Percentiles rank a stretch among this genome's conserved stretches.
phyloP scores from a whole-genome alignment of 108 stramenopile genomes.

The Fistulifera pelliculosa region DNA sequence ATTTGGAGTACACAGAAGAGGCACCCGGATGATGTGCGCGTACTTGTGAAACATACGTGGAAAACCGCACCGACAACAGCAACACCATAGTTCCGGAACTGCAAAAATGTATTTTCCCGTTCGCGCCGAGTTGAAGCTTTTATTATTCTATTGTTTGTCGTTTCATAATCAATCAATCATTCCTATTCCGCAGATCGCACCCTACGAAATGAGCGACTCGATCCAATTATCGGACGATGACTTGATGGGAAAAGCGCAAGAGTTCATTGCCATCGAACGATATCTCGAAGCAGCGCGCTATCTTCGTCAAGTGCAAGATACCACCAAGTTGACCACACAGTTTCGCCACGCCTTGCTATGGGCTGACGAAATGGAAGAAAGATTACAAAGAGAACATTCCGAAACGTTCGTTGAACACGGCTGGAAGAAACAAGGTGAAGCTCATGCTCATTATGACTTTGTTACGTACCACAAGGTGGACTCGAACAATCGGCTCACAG shows the following conservation, averaged over 20 bases:
- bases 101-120: no score
- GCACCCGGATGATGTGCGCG: no score
- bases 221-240: conserved; percentile 12
- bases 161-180: no score
- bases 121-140: no score
- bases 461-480: conserved; percentile 56
- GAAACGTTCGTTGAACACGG: conserved; percentile 20
- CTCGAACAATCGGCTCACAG: conserved; percentile 25
- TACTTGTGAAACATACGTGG: no score
- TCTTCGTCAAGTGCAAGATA: conserved; percentile 16
- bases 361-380: conserved; percentile 20
- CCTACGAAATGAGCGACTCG: no score
- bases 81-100: no score
- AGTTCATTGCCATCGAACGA: conserved; percentile 17
- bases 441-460: conserved; percentile 36
- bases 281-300: conserved; percentile 31
- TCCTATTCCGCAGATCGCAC: no score
- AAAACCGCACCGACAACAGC: no score
- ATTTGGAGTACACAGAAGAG: no score
- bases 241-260: conserved; percentile 26
- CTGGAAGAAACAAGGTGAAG: conserved; percentile 59
- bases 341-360: conserved; percentile 29
- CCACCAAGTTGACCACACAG: conserved; percentile 1
- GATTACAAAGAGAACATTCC: conserved; percentile 7
- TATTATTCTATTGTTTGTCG: no score